Evolutionary conservation across 2,329 filamentous ascomycete species (phyloP).

Genomic region (Beauveria asiatica): DNA sequence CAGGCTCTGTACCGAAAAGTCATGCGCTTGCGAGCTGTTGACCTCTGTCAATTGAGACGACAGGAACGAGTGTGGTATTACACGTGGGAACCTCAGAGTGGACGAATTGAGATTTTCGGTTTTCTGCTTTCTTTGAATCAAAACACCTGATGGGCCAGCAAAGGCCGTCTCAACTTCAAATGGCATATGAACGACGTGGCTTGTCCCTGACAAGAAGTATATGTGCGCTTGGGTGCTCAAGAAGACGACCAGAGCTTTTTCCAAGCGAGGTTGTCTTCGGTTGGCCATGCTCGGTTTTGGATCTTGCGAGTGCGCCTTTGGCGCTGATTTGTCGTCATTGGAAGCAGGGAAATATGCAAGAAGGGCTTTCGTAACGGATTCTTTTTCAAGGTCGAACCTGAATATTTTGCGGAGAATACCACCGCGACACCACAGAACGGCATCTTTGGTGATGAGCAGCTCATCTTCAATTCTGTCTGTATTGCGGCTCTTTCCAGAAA

Average conservation of each 20-base stretch:
- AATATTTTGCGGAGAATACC: conserved; percentile 79
- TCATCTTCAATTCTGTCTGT: conserved; percentile 59
- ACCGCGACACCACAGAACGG: conserved; percentile 84
- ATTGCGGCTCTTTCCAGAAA: conserved; percentile 57
- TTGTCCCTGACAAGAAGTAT: conserved; percentile 81
- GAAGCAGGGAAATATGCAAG: conserved; percentile 69
- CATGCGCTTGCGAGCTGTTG: conserved; percentile 40
- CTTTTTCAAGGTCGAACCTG: conserved; percentile 78
- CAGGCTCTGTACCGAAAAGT: conserved; percentile 49
- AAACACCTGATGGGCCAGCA: conserved; percentile 70
- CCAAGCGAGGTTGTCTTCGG: conserved; percentile 25
- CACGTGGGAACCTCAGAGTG: conserved; percentile 48
- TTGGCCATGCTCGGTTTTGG: conserved; percentile 10
- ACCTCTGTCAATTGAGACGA: conserved; percentile 55
- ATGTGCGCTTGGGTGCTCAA: conserved; percentile 89
- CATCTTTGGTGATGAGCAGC: conserved; percentile 63
- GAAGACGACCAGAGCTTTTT: conserved; percentile 77
- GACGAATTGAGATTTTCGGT: conserved; percentile 41
- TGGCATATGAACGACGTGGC: conserved; percentile 83
- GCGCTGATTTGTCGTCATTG: conserved; percentile 25
- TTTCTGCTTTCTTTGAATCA: conserved; percentile 73
- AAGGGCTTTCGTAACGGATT: conserved; percentile 76
- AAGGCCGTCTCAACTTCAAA: conserved; percentile 89
- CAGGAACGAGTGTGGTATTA: conserved; percentile 76
- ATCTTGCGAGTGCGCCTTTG: conserved; percentile 6